Conservation (phyloP, 495 filamentous ascomycete species). For the Tuber brumale region DNA sequence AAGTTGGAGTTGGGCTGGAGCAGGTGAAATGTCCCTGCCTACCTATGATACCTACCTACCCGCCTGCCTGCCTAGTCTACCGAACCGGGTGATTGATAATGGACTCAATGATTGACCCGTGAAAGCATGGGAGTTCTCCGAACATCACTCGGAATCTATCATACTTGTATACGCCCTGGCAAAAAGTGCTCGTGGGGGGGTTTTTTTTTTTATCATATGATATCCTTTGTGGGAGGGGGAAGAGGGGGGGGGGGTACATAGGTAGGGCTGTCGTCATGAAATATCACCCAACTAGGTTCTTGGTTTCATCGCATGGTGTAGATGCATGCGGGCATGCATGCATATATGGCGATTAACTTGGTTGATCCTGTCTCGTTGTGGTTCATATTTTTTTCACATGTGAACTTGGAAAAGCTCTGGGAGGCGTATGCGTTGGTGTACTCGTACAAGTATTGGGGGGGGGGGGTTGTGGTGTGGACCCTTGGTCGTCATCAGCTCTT, state of each 20-base stretch:
- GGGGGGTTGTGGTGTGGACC: neutral
- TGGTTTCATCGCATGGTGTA: neutral
- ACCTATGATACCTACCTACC: too few relatives aligned
- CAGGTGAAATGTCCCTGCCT: neutral
- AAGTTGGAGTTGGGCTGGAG: neutral
- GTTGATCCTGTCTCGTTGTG: neutral
- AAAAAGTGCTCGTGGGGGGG: neutral
- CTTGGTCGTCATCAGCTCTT: neutral
- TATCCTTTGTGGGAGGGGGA: too few relatives aligned
- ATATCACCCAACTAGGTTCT: neutral
- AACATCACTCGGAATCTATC: neutral
- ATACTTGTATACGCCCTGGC: neutral
- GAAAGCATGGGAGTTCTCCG: neutral
- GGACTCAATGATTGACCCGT: too few relatives aligned
- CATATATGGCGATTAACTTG: too few relatives aligned
- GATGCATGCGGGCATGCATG: neutral
- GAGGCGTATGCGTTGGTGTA: too few relatives aligned
- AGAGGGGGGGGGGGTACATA: too few relatives aligned
- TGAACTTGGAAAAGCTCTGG: too few relatives aligned
- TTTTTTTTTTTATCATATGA: too few relatives aligned
- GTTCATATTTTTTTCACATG: neutral
- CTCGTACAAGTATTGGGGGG: neutral
- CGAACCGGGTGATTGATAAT: too few relatives aligned
- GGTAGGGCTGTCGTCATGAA: neutral
- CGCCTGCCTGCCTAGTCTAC: neutral